Percentiles rank a stretch among this genome's conserved stretches.
Evolutionary conservation across 208 protist genomes (phyloP).

Genomic region (Acanthamoeba polyphaga): DNA sequence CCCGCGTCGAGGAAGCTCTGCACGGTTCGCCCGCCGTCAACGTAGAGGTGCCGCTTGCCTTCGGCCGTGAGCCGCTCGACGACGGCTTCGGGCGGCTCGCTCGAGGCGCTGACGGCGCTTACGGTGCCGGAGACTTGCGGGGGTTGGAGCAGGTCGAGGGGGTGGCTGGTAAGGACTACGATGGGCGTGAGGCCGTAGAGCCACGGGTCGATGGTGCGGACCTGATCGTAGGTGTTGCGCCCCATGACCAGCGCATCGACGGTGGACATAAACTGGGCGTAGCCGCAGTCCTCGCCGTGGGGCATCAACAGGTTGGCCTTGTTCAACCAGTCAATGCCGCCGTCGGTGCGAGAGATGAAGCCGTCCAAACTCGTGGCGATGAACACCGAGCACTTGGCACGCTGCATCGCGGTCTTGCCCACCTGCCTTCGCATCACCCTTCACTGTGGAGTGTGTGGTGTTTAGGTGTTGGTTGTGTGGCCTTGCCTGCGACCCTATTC

Average conservation of each 20-base stretch:
- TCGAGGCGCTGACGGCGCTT: background rate
- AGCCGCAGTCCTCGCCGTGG: conserved; percentile 15
- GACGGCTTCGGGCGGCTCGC: background rate
- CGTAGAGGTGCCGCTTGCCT: conserved; percentile 25
- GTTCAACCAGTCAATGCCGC: conserved; percentile 27
- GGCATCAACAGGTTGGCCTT: background rate
- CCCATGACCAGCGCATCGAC: conserved; percentile 55
- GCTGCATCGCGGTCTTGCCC: no score
- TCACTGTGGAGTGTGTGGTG: no score
- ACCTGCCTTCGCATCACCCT: no score
- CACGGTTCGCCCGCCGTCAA: conserved; percentile 25
- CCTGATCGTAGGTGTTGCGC: conserved; percentile 39
- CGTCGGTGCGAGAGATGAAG: background rate
- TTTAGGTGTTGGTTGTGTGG: no score
- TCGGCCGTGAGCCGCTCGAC: conserved; percentile 6
- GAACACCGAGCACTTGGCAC: conserved; percentile 39
- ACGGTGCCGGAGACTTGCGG: background rate
- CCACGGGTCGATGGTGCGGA: conserved; percentile 1
- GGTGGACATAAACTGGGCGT: background rate
- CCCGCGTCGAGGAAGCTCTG: conserved; percentile 21
- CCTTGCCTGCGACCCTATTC: no score
- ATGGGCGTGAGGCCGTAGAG: background rate
- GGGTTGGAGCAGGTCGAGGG: background rate
- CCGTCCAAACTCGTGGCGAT: conserved; percentile 48
- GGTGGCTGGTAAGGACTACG: background rate